phyloP scores from a whole-genome alignment of 768 basidiomycete genomes.

The Tylopilus felleus region DNA sequence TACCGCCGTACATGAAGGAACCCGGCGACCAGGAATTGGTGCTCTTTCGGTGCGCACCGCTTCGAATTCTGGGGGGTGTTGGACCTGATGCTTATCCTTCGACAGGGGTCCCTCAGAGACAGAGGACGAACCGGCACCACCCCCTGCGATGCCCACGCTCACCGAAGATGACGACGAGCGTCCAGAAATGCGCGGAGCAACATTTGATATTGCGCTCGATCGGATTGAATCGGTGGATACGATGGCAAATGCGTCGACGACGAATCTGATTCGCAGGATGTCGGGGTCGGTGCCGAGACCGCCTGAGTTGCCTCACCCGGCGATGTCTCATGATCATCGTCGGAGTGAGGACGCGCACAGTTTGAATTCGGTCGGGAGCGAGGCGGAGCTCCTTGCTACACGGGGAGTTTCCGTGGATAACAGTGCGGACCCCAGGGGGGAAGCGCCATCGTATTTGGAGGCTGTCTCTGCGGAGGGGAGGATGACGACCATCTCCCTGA shows the following conservation, averaged over 20 bases:
- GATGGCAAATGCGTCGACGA: slow-evolving; percentile 18
- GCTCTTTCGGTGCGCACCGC: slow-evolving; percentile 44
- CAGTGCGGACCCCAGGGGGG: slow-evolving; percentile 47
- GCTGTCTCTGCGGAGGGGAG: slow-evolving; percentile 15
- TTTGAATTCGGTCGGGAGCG: slow-evolving; percentile 21
- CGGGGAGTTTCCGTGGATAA: slow-evolving; percentile 8
- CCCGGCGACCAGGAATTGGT: slow-evolving; percentile 82
- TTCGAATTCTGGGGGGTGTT: background rate
- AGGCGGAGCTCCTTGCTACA: slow-evolving; percentile 16
- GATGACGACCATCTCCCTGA: slow-evolving; percentile 11
- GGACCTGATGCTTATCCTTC: background rate
- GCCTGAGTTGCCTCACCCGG: slow-evolving; percentile 5
- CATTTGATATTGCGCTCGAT: slow-evolving; percentile 21
- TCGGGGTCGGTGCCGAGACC: slow-evolving; percentile 12
- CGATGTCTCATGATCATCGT: slow-evolving; percentile 1
- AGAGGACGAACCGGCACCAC: slow-evolving; percentile 19
- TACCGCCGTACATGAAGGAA: slow-evolving; percentile 81
- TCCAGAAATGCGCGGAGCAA: slow-evolving; percentile 4
- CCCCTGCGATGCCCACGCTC: slow-evolving; percentile 14
- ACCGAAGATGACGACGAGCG: slow-evolving; percentile 26
- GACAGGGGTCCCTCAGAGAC: slow-evolving; percentile 26
- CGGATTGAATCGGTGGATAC: slow-evolving; percentile 26
- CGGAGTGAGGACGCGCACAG: slow-evolving; percentile 20
- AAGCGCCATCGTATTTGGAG: slow-evolving; percentile 68
- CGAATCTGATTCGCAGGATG: slow-evolving; percentile 18